phyloP scores from a whole-genome alignment of 2,329 filamentous ascomycete species.

The Xylaria digitata region DNA sequence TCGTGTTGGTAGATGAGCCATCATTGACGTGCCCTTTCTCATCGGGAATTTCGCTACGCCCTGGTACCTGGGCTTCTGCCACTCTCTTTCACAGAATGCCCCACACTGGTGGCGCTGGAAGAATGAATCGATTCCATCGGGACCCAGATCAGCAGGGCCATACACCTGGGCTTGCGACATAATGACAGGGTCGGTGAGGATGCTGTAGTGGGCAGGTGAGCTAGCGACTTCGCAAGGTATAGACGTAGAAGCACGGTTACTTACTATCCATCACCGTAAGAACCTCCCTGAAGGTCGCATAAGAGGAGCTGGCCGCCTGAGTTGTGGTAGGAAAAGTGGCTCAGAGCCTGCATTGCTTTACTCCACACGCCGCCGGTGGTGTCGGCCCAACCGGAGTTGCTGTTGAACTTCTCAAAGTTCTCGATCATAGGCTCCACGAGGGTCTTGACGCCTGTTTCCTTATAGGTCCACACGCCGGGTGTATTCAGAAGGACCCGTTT shows the following conservation, averaged over 20 bases:
- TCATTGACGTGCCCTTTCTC: conserved; percentile 37
- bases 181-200: conserved; percentile 57
- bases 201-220: conserved; percentile 33
- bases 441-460: conserved; percentile 37
- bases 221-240: neutral
- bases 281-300: conserved; percentile 57
- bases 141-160: conserved; percentile 55
- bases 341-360: conserved; percentile 56
- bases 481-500: conserved; percentile 53
- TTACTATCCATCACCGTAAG: conserved; percentile 49
- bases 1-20: conserved; percentile 17
- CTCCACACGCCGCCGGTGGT: conserved; percentile 46
- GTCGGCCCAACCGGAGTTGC: conserved; percentile 56
- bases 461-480: conserved; percentile 50
- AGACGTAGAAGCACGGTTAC: neutral
- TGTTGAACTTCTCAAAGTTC: conserved; percentile 59
- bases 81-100: conserved; percentile 48
- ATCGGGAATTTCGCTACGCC: conserved; percentile 8
- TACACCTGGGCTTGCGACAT: conserved; percentile 53
- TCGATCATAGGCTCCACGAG: conserved; percentile 55
- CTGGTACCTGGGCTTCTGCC: conserved; percentile 33
- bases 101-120: conserved; percentile 54
- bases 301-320: conserved; percentile 53
- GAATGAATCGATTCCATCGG: conserved; percentile 54
- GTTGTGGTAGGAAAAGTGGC: conserved; percentile 57